Evolutionary conservation across 192 early-diverging fungal genomes (phyloP).

Genomic region (Podila verticillata): DNA sequence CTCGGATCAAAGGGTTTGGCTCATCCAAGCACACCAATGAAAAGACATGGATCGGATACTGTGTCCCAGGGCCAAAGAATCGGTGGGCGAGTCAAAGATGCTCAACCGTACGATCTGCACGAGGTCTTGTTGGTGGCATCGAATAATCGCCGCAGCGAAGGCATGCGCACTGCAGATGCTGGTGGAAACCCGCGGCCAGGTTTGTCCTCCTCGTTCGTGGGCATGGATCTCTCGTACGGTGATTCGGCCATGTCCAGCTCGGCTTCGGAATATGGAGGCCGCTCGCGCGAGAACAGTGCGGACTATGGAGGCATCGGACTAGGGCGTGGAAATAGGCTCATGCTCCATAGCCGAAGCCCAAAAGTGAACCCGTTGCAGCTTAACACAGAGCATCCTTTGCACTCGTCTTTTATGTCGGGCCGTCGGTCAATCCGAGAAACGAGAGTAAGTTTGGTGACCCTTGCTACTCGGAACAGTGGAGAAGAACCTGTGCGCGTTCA

Average conservation of each 20-base stretch:
- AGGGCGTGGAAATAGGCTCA: neutral
- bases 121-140: slow-evolving; percentile 8
- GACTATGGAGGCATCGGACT: neutral
- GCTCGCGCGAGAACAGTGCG: neutral
- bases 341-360: neutral
- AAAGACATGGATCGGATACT: slow-evolving; percentile 9
- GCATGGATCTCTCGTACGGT: neutral
- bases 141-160: neutral
- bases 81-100: neutral
- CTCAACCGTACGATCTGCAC: slow-evolving; percentile 16
- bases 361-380: neutral
- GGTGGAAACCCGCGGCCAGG: neutral
- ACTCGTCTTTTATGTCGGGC: neutral
- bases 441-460: neutral
- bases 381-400: neutral
- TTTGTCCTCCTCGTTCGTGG: neutral
- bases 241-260: neutral
- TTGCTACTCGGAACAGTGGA: no score
- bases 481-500: no score
- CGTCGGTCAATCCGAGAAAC: neutral
- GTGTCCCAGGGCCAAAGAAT: neutral
- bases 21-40: neutral
- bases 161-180: neutral
- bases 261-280: neutral
- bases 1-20: neutral